Base-by-base conservation (phyloP, 169 alveolate species). In the Eimeria maxima region DNA sequence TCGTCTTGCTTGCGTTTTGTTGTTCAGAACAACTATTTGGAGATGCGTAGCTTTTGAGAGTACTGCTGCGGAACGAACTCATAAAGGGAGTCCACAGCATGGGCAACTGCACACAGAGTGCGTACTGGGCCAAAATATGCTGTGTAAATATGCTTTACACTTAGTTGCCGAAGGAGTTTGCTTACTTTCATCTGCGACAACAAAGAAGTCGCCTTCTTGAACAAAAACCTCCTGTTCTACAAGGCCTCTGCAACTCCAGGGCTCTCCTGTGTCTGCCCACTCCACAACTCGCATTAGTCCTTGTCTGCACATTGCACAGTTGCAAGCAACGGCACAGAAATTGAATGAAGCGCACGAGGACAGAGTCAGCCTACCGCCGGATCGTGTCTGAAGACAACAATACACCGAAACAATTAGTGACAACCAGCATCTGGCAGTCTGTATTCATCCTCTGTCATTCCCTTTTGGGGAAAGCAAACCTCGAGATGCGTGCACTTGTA, bases 131-230 rank as follows among this genome's bases (percentile, higher is more conserved):
- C n/a, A n/a, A n/a, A 53, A 8, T 53, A 53, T 13, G 60, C 6
- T 8, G 13, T 13, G 60, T 8, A 6, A 53, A 53, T 24, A 57
- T 57, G 24, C 18, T 14, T 57, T 14, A 24, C 69, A 57, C 69
- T 13, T 5, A 3, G 3, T 57, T 57, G 24, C 69, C 18, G 69
- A 3, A 5, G 13, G 18, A 57, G 18, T 57, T 3, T 16, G 47
- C 90, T 81, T 47, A 81, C 90, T 81, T 27, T 81, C 90, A n/a
- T 81, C 90, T n/a, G 90, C 90, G 18, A 81, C 53, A n/a, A 81
- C 50, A 81, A 81, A 81, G 47, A 81, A 81, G 13, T 81, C 90
- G 67, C 90, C 90, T 47, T 81, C 90, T n/a, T 81, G 90, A 63
- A 81, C 90, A 50, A 47, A 47, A 4, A 81, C 90, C 60, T 81